Evolutionary conservation across 495 filamentous ascomycete species (phyloP).

Genomic region (Trypethelium eluteriae): DNA sequence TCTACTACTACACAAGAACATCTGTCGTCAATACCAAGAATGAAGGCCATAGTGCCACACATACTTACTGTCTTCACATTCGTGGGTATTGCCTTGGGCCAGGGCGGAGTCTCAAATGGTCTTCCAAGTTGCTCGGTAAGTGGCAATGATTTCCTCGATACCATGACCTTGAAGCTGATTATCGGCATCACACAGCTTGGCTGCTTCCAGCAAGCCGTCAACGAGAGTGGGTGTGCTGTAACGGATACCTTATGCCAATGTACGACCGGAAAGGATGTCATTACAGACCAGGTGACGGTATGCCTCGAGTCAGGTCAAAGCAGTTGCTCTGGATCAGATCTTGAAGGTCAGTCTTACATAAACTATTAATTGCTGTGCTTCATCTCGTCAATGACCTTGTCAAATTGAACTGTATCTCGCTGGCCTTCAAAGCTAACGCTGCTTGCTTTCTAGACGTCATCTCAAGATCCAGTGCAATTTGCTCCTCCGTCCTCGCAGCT

Average conservation of each 20-base stretch:
- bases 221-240: constrained; percentile 22
- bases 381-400: background rate
- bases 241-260: constrained; percentile 33
- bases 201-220: constrained; percentile 31
- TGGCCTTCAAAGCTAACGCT: background rate
- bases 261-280: constrained; percentile 27
- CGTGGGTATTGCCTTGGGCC: background rate
- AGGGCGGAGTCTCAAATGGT: background rate
- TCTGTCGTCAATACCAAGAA: background rate
- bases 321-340: background rate
- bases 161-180: background rate
- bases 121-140: constrained; percentile 3
- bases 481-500: constrained; percentile 12
- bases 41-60: background rate
- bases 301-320: constrained; percentile 2
- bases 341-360: background rate
- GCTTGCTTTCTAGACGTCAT: background rate
- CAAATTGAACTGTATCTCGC: background rate
- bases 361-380: background rate
- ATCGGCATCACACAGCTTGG: constrained; percentile 15
- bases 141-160: background rate
- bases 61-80: background rate
- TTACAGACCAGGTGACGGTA: constrained; percentile 16
- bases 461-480: constrained; percentile 10
- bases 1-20: background rate